Conservation (phyloP, 345 rosid species). For the Orychophragmus violaceus region DNA sequence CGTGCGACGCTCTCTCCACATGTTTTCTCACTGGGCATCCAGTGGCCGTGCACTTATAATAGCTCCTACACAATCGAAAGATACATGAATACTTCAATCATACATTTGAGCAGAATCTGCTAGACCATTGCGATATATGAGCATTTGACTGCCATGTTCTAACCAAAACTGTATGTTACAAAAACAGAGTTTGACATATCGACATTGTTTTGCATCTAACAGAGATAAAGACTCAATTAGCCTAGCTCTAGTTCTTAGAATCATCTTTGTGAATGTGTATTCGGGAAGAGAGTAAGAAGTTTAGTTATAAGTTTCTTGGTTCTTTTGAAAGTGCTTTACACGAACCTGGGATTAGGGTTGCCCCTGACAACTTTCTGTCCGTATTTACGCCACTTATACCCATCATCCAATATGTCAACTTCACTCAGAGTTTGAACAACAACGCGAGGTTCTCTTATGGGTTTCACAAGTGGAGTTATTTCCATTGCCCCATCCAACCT, state of each 20-base stretch:
- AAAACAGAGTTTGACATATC: background rate
- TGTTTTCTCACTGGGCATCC: slow-evolving; percentile 97
- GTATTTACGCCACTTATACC: slow-evolving; percentile 97
- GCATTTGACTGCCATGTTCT: slow-evolving; percentile 1
- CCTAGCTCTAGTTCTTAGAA: slow-evolving; percentile 1
- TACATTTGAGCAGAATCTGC: background rate
- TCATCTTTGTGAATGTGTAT: background rate
- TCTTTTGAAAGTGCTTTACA: background rate
- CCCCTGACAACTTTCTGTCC: slow-evolving; percentile 99
- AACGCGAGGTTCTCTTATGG: slow-evolving; percentile 91
- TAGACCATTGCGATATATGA: background rate
- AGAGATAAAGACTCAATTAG: background rate
- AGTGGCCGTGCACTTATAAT: slow-evolving; percentile 87
- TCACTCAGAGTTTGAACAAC: slow-evolving; percentile 96
- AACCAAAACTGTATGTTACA: background rate
- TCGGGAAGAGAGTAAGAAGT: background rate
- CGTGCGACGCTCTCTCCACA: slow-evolving; percentile 97
- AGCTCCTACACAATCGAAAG: slow-evolving; percentile 60
- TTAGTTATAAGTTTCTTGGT: background rate
- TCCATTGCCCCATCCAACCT: slow-evolving; percentile 72
- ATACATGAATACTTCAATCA: background rate
- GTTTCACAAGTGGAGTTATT: slow-evolving; percentile 74
- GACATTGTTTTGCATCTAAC: background rate
- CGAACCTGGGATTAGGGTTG: slow-evolving; percentile 93
- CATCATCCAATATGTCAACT: slow-evolving; percentile 96